These are phyloP conservation scores for Cercospora sesami DNA, from an alignment of 2,329 filamentous ascomycete genomes.

Conservation along the genomic window DNA sequence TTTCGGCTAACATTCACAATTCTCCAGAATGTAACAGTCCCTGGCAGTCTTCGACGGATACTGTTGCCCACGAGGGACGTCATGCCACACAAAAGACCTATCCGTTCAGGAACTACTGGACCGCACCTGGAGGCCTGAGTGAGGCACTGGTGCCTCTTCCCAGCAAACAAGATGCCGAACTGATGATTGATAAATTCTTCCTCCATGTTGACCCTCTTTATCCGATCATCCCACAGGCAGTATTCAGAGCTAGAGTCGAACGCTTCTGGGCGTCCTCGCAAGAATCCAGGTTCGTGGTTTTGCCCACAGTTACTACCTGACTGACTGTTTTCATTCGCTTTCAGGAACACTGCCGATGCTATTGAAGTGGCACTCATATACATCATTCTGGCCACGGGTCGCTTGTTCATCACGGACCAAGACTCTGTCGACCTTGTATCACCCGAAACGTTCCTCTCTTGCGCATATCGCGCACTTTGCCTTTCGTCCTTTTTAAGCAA, in stretches of 20 bases:
- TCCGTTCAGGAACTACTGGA: slow-evolving; percentile 17
- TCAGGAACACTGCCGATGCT: background rate
- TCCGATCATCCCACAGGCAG: slow-evolving; percentile 6
- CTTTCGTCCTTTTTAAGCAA: background rate
- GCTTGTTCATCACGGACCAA: background rate
- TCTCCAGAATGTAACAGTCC: background rate
- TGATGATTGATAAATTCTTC: slow-evolving; percentile 14
- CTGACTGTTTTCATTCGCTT: background rate
- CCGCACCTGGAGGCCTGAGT: slow-evolving; percentile 4
- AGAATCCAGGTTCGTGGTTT: background rate
- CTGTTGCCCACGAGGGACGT: background rate
- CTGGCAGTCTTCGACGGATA: background rate
- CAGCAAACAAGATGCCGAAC: slow-evolving; percentile 8
- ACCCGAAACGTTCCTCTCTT: background rate
- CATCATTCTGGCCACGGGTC: background rate
- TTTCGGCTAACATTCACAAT: background rate
- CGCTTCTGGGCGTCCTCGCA: background rate
- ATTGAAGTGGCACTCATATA: background rate
- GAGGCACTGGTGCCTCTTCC: slow-evolving; percentile 12
- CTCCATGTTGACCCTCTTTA: slow-evolving; percentile 14
- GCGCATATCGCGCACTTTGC: background rate
- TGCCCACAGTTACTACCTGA: background rate
- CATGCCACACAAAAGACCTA: background rate
- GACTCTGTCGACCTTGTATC: background rate
- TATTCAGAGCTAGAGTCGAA: background rate